These are phyloP conservation scores for Euphorbia corollata DNA, from an alignment of 441 rosid species.

Conservation along the genomic window DNA sequence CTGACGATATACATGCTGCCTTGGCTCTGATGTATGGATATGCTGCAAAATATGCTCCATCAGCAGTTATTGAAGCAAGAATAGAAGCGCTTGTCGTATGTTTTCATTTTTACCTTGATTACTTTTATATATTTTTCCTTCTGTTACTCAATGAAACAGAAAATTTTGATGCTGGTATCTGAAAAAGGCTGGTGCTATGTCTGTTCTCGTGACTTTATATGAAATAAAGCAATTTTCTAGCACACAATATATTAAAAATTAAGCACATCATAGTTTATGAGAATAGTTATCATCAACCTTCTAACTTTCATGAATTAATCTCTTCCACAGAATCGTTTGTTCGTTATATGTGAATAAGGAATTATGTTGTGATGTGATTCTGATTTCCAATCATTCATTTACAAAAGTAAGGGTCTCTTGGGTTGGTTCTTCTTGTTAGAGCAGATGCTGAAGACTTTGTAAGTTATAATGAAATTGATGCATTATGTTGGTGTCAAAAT, in stretches of 20 bases:
- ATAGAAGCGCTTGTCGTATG: conserved; percentile 97
- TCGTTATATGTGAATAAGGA: background rate
- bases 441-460: background rate
- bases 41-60: conserved; percentile 98
- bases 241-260: background rate
- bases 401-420: background rate
- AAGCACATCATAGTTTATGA: background rate
- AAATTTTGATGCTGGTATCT: background rate
- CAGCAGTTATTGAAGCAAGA: conserved; percentile 97
- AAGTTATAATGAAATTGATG: background rate
- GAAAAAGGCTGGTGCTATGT: background rate
- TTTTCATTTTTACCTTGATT: conserved; percentile 19
- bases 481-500: background rate
- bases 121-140: conserved; percentile 11
- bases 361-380: background rate
- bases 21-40: conserved; percentile 99
- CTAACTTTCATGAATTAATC: background rate
- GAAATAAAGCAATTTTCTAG: background rate
- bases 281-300: background rate
- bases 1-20: conserved; percentile 99
- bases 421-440: background rate
- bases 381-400: background rate
- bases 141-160: background rate
- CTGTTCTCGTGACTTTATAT: conserved; percentile 6
- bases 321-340: background rate